A percentile compares a stretch with the other conserved stretches of the same genome.
Evolutionary conservation across 1,284 basidiomycete species (phyloP).

Genomic region (Amylostereum areolatum): DNA sequence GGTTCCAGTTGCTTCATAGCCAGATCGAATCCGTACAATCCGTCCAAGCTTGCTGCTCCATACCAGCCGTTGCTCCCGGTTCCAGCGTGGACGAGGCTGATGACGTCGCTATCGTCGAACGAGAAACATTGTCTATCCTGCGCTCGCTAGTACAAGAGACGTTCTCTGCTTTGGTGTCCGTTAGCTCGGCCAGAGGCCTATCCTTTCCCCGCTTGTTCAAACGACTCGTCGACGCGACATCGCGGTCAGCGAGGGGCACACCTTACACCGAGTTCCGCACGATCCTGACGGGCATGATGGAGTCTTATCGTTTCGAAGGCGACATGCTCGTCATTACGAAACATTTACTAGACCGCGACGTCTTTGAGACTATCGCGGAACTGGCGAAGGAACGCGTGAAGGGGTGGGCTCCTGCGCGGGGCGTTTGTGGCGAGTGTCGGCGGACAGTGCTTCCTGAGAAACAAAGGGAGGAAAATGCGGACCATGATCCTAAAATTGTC

Average conservation of each 20-base stretch:
- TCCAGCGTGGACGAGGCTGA: slow-evolving; percentile 13
- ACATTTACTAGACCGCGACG: slow-evolving; percentile 76
- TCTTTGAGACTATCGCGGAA: slow-evolving; percentile 69
- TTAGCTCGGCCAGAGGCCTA: slow-evolving; percentile 74
- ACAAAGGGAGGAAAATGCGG: slow-evolving; percentile 1
- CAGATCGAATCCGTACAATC: slow-evolving; percentile 78
- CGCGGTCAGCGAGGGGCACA: slow-evolving; percentile 44
- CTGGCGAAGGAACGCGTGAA: slow-evolving; percentile 22
- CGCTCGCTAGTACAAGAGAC: slow-evolving; percentile 80
- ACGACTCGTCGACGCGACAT: slow-evolving; percentile 74
- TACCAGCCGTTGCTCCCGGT: slow-evolving; percentile 19
- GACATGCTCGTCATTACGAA: slow-evolving; percentile 90
- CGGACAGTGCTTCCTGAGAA: slow-evolving; percentile 27
- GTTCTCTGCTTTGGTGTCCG: slow-evolving; percentile 79
- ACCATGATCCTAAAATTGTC: background rate
- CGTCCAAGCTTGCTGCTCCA: slow-evolving; percentile 42
- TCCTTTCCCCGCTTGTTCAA: slow-evolving; percentile 93
- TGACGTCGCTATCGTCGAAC: slow-evolving; percentile 18
- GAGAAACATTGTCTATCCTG: slow-evolving; percentile 43
- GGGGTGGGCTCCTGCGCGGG: slow-evolving; percentile 18
- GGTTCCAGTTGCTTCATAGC: slow-evolving; percentile 82
- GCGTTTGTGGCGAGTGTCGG: slow-evolving; percentile 42
- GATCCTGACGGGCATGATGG: slow-evolving; percentile 90
- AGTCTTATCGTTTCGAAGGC: slow-evolving; percentile 87
- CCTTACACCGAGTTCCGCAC: slow-evolving; percentile 89